phyloP scores from a whole-genome alignment of 768 basidiomycete genomes.

The Collybia nuda region DNA sequence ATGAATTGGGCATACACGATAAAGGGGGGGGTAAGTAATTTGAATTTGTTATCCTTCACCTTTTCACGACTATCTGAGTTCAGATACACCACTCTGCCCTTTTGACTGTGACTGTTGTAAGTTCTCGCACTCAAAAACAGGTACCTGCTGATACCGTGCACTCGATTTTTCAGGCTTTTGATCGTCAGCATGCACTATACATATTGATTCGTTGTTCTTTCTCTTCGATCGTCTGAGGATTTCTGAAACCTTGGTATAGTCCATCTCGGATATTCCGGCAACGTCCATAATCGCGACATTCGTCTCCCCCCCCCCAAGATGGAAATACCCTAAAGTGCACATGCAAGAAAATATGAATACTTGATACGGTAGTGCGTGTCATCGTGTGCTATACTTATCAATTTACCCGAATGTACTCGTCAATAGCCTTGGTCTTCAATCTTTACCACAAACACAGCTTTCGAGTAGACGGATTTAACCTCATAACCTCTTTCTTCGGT shows the following conservation, averaged over 20 bases:
- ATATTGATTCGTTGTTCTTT: not conserved
- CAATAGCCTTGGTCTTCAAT: too few species aligned
- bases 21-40: slow-evolving; percentile 67
- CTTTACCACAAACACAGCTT: not conserved
- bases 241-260: too few species aligned
- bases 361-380: too few species aligned
- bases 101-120: slow-evolving; percentile 89
- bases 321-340: too few species aligned
- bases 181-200: slow-evolving; percentile 3
- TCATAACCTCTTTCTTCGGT: slow-evolving; percentile 15
- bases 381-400: too few species aligned
- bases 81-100: slow-evolving; percentile 83
- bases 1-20: slow-evolving; percentile 70
- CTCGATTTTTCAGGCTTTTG: slow-evolving; percentile 20
- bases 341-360: too few species aligned
- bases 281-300: too few species aligned
- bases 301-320: too few species aligned
- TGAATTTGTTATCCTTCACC: slow-evolving; percentile 6
- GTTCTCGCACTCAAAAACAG: slow-evolving; percentile 20
- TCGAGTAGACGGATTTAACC: slow-evolving; percentile 10
- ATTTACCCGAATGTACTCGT: too few species aligned
- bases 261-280: too few species aligned
- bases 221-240: too few species aligned
- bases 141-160: not conserved
- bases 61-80: slow-evolving; percentile 21